Conservation (phyloP, 208 protist species). For the Crithidia mellificae region DNA sequence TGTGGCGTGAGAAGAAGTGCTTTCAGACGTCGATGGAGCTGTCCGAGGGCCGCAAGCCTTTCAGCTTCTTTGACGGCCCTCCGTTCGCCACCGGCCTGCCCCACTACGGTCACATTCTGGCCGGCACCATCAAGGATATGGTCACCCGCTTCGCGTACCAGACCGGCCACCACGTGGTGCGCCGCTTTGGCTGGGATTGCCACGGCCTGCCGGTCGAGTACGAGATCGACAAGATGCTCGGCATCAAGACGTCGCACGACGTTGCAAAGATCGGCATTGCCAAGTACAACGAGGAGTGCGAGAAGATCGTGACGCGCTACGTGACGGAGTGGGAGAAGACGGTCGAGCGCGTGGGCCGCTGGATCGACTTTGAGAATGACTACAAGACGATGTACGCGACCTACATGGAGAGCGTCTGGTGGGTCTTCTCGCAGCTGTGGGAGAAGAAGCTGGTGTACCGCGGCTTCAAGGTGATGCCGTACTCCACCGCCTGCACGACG, state of each 20-base stretch:
- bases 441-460: slow-evolving; percentile 99
- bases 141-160: slow-evolving; percentile 98
- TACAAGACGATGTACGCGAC: slow-evolving; percentile 99
- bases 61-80: slow-evolving; percentile 99
- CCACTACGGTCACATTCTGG: slow-evolving; percentile 99
- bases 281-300: slow-evolving; percentile 98
- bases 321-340: slow-evolving; percentile 97
- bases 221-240: slow-evolving; percentile 98
- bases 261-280: slow-evolving; percentile 97
- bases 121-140: slow-evolving; percentile 99
- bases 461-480: slow-evolving; percentile 99
- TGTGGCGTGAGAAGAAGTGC: slow-evolving; percentile 97
- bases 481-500: slow-evolving; percentile 97
- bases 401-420: slow-evolving; percentile 99
- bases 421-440: slow-evolving; percentile 98
- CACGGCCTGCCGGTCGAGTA: slow-evolving; percentile 99
- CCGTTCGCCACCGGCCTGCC: slow-evolving; percentile 99
- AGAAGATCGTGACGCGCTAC: slow-evolving; percentile 99
- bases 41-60: slow-evolving; percentile 86
- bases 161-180: slow-evolving; percentile 97
- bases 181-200: slow-evolving; percentile 99
- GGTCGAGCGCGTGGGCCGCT: slow-evolving; percentile 97
- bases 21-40: slow-evolving; percentile 95
- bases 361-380: slow-evolving; percentile 99
- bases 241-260: slow-evolving; percentile 93